Conservation (phyloP, 129 eudicot species). For the Helichrysum umbraculigerum region DNA sequence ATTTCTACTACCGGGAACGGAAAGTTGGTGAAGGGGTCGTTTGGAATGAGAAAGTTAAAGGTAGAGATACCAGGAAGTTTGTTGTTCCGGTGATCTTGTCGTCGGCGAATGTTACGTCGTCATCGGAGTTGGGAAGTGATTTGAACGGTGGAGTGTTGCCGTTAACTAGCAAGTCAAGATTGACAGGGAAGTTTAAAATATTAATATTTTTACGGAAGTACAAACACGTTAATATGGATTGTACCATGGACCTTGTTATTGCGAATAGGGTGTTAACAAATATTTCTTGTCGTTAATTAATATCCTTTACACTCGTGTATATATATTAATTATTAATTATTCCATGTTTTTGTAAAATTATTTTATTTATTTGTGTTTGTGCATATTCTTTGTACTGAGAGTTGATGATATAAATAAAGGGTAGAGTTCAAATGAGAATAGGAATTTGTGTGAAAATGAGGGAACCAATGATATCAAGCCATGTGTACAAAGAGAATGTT, state of each 20-base stretch:
- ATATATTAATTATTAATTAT: no score
- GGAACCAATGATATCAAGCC: no score
- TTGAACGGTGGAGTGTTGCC: slow-evolving; percentile 33
- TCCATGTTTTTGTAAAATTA: no score
- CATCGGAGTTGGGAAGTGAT: slow-evolving; percentile 35
- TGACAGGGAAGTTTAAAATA: slow-evolving; percentile 40
- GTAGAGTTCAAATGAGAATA: no score
- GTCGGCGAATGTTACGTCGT: slow-evolving; percentile 22
- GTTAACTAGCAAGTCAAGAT: slow-evolving; percentile 36
- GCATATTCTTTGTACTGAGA: slow-evolving; percentile 6
- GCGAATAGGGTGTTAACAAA: slow-evolving; percentile 21
- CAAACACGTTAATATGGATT: slow-evolving; percentile 40
- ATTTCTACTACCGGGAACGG: slow-evolving; percentile 31
- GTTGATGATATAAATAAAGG: background rate
- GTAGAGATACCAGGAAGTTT: slow-evolving; percentile 38
- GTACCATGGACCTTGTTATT: slow-evolving; percentile 33
- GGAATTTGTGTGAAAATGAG: no score
- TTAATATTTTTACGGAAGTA: slow-evolving; percentile 27
- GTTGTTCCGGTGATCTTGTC: slow-evolving; percentile 37
- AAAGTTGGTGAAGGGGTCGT: slow-evolving; percentile 33
- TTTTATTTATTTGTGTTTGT: slow-evolving; percentile 7
- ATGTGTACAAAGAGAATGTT: no score
- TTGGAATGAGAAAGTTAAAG: slow-evolving; percentile 28
- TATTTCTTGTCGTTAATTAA: slow-evolving; percentile 28
- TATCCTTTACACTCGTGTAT: background rate